Percentiles rank a stretch among this genome's conserved stretches.
Conservation (phyloP, 2,329 filamentous ascomycete genomes). For the Calonectria pseudoturangicola region DNA sequence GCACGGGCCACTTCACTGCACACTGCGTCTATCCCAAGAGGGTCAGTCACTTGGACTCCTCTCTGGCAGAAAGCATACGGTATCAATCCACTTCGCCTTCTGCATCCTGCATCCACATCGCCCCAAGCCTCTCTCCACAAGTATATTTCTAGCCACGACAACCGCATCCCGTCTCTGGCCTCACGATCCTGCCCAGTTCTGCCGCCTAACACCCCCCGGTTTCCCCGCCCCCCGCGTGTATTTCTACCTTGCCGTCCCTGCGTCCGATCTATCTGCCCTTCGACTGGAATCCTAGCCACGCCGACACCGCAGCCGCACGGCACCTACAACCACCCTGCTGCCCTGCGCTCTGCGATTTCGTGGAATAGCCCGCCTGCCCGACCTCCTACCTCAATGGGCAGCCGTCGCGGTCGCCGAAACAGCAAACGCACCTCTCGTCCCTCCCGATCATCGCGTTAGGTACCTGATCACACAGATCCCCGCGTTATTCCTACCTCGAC, state of each 20-base stretch:
- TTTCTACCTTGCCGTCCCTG: conserved; percentile 28
- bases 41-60: conserved; percentile 21
- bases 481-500: background rate
- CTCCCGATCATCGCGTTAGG: conserved; percentile 56
- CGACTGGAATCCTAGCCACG: conserved; percentile 42
- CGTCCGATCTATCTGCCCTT: conserved; percentile 42
- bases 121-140: conserved; percentile 13
- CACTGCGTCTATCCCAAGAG: conserved; percentile 35
- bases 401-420: conserved; percentile 42
- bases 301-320: conserved; percentile 42
- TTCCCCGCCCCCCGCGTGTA: conserved; percentile 37
- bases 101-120: conserved; percentile 28
- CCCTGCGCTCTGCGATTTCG: conserved; percentile 17
- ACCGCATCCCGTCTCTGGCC: conserved; percentile 12
- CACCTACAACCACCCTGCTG: conserved; percentile 31
- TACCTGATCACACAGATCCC: conserved; percentile 33
- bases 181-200: conserved; percentile 9
- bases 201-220: conserved; percentile 37
- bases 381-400: conserved; percentile 47
- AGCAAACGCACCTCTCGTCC: conserved; percentile 44
- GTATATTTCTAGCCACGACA: conserved; percentile 21
- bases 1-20: conserved; percentile 49
- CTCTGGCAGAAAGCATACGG: conserved; percentile 41
- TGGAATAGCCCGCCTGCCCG: conserved; percentile 2
- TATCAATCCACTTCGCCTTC: conserved; percentile 35